Evolutionary conservation across 225 moss, liverwort and hornwort species (phyloP), one percentile per base, ranked within the genome.

Genomic region (Marchantia paleacea): DNA sequence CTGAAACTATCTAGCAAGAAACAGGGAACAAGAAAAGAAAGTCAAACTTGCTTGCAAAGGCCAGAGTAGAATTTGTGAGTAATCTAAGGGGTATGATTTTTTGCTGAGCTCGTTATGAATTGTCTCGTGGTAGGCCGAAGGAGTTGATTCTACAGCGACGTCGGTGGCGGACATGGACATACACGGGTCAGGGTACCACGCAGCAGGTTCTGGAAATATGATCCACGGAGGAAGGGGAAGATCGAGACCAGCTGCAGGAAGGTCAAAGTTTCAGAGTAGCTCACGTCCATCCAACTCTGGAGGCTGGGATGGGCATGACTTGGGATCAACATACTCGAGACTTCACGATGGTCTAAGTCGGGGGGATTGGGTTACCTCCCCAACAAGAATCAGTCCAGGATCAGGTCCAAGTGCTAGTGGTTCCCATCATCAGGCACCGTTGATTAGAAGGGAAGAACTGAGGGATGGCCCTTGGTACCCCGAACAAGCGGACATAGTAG

Each of bases 81-180:
- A 20, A 48, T 20, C 10, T 19, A 9, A 74, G 39, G 24, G 14
- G 4, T 54, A 14, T 54, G 5, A 53, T 75, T 54, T 15, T 75
- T 12, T 55, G 16, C 12, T 12, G 28, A 13, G 50, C 20, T 55
- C 52, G 55, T 75, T 55, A 31, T 55, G 30, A 20, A 9, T 15
- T 57, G 30, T 55, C 16, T 18, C 50, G 49, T 52, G n/a, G 13
- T 74, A 87, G 87, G 53, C 60, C 63, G 79, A 81, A 48, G 81
- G 76, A 61, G 73, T 82, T 22, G 84, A 84, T 80, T 80, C 67
- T 72, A 83, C 81, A 66, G 82, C 75, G 19, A 76, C 75, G 54
- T 64, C 79, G 54, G 85, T 80, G 28, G 84, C 87, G 47, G 84
- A 68, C 25, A 84, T 82, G 76, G 87, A 87, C 48, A 72, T 84